Evolutionary conservation across 2,329 filamentous ascomycete genomes (phyloP), one percentile per base, ranked within the genome.

Genomic region (Penicillium hordei): DNA sequence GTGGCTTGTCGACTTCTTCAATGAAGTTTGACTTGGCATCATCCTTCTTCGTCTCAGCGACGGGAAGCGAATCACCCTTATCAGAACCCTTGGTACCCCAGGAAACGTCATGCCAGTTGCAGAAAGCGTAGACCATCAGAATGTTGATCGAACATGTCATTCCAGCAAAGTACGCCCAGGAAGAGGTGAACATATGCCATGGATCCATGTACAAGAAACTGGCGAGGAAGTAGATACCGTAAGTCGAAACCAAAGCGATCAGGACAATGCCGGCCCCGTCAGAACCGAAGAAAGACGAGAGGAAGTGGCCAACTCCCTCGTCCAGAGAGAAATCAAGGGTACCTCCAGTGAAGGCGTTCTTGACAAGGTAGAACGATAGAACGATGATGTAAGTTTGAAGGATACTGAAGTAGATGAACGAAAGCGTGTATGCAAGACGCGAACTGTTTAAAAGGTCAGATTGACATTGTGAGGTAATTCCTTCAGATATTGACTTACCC

Each of bases 131-230:
- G 53, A 97, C 91, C 86, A 95, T 97, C 72, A 97, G 87, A 67
- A 97, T 93, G 82, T 97, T 97, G 86, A 96, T 93, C 79, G 96
- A 97, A 25, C 91, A 94, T 15, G 93, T 95, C 86, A 93, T 93
- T 72, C 96, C 86, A 59, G 96, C 78, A 66, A 97, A 82, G 76
- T 97, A 97, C 72, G 90, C 87, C 36, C 89, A 89, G 83, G 96
- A 97, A 3, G 93, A 97, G 72, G 93, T 93, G 82, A 97, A 95
- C 93, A 97, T 97, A 84, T 97, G 93, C 93, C 93, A 97, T 31
- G 93, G 93, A 76, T 97, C 93, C 70, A 96, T 83, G 80, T 97
- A 97, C 76, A 97, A 78, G 85, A 97, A 96, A n/a, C 92, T 97
- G 13, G 93, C 92, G 52, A 97, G 79, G 74, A 91, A 97, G 86